phyloP scores from a whole-genome alignment of 306 rosid genomes.

The Alnus rubra region DNA sequence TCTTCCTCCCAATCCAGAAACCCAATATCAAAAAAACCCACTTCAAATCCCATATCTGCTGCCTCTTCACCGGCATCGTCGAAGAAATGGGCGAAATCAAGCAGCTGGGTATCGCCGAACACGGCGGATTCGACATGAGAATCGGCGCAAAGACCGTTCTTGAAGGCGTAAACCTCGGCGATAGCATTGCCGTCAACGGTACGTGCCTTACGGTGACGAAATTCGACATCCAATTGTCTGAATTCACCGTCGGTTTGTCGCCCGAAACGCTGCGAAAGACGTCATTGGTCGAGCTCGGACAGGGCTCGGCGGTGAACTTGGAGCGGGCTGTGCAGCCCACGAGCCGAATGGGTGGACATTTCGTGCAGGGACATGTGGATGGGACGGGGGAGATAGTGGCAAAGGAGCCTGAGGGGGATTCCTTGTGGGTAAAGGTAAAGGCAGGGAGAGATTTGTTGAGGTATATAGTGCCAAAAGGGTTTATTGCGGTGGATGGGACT shows the following conservation, averaged over 20 bases:
- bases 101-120: constrained; percentile 45
- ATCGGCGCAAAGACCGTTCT: constrained; percentile 71
- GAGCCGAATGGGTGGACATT: constrained; percentile 92
- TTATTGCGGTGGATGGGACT: constrained; percentile 88
- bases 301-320: constrained; percentile 71
- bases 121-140: constrained; percentile 65
- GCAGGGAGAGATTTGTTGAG: constrained; percentile 49
- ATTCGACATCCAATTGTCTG: constrained; percentile 43
- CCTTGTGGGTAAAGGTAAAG: constrained; percentile 77
- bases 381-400: constrained; percentile 78
- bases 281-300: constrained; percentile 56
- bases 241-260: constrained; percentile 80
- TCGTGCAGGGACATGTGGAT: constrained; percentile 97
- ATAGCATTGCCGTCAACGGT: constrained; percentile 91
- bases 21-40: constrained; percentile 19
- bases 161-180: constrained; percentile 77
- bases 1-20: constrained; percentile 35
- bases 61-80: constrained; percentile 89
- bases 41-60: constrained; percentile 22
- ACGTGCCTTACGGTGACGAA: constrained; percentile 83
- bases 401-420: constrained; percentile 66
- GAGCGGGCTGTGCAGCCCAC: constrained; percentile 82
- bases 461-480: constrained; percentile 84
- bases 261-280: constrained; percentile 93
- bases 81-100: constrained; percentile 82